Conservation (phyloP, 2,329 filamentous ascomycete species). For the Diplocarpon mali region DNA sequence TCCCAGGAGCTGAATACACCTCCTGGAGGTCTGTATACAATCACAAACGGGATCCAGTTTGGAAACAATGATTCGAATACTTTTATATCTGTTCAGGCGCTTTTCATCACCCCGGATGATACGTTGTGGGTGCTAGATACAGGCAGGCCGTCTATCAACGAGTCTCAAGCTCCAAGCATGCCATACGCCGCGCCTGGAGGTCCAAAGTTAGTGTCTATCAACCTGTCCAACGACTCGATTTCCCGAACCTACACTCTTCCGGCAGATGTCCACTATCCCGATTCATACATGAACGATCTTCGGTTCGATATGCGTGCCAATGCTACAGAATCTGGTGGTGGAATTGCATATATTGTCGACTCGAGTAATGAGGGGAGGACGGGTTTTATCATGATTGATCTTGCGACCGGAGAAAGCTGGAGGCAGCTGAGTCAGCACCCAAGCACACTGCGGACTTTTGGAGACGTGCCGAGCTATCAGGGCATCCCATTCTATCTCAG, state of each 20-base stretch:
- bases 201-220: neutral
- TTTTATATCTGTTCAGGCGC: conserved; percentile 24
- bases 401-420: conserved; percentile 32
- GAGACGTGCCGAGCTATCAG: conserved; percentile 28
- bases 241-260: conserved; percentile 26
- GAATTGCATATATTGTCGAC: conserved; percentile 36
- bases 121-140: neutral
- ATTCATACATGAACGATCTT: conserved; percentile 36
- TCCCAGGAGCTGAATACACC: conserved; percentile 30
- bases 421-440: conserved; percentile 28
- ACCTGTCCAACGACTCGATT: neutral
- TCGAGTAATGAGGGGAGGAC: conserved; percentile 34
- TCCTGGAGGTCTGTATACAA: conserved; percentile 11
- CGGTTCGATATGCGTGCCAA: conserved; percentile 35
- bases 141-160: neutral
- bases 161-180: neutral
- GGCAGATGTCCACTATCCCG: conserved; percentile 33
- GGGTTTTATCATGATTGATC: conserved; percentile 36
- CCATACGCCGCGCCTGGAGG: neutral
- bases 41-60: conserved; percentile 32
- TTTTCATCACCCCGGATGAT: neutral
- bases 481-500: conserved; percentile 27
- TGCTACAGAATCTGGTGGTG: conserved; percentile 29
- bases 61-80: conserved; percentile 32
- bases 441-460: conserved; percentile 19